These are phyloP conservation scores for Metschnikowia picachoensis DNA, from an alignment of 805 yeast genomes.

Conservation along the genomic window DNA sequence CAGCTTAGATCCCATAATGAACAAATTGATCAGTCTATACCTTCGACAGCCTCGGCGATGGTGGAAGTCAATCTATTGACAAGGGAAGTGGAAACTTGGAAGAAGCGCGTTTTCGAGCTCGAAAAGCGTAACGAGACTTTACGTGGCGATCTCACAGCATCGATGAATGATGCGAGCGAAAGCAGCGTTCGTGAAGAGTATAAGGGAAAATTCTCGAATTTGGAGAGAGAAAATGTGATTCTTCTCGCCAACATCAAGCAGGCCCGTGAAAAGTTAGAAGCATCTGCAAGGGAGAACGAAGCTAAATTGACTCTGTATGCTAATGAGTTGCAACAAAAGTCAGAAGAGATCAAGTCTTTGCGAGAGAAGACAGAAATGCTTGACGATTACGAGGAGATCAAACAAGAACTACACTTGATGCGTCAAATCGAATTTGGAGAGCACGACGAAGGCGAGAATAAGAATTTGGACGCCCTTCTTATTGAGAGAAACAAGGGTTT, in stretches of 20 bases:
- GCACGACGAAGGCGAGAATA: slow-evolving; percentile 29
- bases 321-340: slow-evolving; percentile 46
- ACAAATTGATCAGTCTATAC: slow-evolving; percentile 34
- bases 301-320: slow-evolving; percentile 36
- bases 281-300: slow-evolving; percentile 21
- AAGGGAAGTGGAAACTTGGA: slow-evolving; percentile 70
- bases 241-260: slow-evolving; percentile 56
- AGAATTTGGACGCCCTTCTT: slow-evolving; percentile 53
- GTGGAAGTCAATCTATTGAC: slow-evolving; percentile 64
- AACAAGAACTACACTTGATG: slow-evolving; percentile 67
- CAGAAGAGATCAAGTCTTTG: slow-evolving; percentile 48
- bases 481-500: slow-evolving; percentile 69
- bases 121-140: slow-evolving; percentile 77
- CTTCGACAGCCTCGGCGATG: slow-evolving; percentile 31
- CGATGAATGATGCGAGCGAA: slow-evolving; percentile 46
- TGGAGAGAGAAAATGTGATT: slow-evolving; percentile 68
- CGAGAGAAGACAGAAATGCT: slow-evolving; percentile 47
- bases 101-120: slow-evolving; percentile 61
- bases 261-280: slow-evolving; percentile 31
- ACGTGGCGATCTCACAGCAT: slow-evolving; percentile 57
- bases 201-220: slow-evolving; percentile 46
- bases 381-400: slow-evolving; percentile 75
- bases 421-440: slow-evolving; percentile 74
- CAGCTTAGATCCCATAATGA: slow-evolving; percentile 46
- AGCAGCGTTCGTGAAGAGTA: slow-evolving; percentile 38